phyloP scores from a whole-genome alignment of 495 filamentous ascomycete species.

The Xylaria cubensis region DNA sequence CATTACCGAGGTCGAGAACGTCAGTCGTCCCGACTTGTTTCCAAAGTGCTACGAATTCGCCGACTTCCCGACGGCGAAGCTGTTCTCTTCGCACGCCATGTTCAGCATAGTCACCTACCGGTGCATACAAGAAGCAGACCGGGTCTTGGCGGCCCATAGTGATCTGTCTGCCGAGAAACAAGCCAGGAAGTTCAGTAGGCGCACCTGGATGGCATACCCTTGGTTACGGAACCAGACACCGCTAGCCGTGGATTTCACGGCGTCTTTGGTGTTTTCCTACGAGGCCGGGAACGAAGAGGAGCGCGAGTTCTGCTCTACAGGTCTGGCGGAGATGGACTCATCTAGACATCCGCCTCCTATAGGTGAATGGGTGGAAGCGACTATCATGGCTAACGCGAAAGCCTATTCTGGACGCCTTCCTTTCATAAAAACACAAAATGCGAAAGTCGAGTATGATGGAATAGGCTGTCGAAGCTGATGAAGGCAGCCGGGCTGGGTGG shows the following conservation, averaged over 20 bases:
- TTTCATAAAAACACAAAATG: slow-evolving; percentile 38
- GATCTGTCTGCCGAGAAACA: slow-evolving; percentile 30
- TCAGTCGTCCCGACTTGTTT: slow-evolving; percentile 29
- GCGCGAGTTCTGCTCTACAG: slow-evolving; percentile 34
- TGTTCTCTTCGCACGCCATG: slow-evolving; percentile 36
- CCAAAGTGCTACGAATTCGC: slow-evolving; percentile 37
- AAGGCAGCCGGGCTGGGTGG: not conserved
- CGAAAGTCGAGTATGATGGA: slow-evolving; percentile 36
- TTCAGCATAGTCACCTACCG: slow-evolving; percentile 34
- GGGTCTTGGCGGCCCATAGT: slow-evolving; percentile 27
- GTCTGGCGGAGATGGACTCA: slow-evolving; percentile 38
- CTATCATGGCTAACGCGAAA: slow-evolving; percentile 42
- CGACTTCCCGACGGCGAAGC: slow-evolving; percentile 37
- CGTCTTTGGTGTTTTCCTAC: slow-evolving; percentile 37
- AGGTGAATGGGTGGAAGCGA: slow-evolving; percentile 38
- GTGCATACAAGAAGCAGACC: slow-evolving; percentile 36
- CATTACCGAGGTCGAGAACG: slow-evolving; percentile 32
- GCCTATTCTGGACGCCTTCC: slow-evolving; percentile 38
- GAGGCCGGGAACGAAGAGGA: slow-evolving; percentile 39
- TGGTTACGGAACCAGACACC: slow-evolving; percentile 37
- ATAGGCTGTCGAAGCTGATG: slow-evolving; percentile 39
- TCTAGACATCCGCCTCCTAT: slow-evolving; percentile 38
- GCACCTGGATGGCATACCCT: slow-evolving; percentile 37
- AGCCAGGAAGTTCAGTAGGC: slow-evolving; percentile 34
- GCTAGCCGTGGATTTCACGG: slow-evolving; percentile 39